Evolutionary conservation across 805 yeast species (phyloP), one percentile per base, ranked within the genome.

Genomic region (Priceomyces melissophilus): DNA sequence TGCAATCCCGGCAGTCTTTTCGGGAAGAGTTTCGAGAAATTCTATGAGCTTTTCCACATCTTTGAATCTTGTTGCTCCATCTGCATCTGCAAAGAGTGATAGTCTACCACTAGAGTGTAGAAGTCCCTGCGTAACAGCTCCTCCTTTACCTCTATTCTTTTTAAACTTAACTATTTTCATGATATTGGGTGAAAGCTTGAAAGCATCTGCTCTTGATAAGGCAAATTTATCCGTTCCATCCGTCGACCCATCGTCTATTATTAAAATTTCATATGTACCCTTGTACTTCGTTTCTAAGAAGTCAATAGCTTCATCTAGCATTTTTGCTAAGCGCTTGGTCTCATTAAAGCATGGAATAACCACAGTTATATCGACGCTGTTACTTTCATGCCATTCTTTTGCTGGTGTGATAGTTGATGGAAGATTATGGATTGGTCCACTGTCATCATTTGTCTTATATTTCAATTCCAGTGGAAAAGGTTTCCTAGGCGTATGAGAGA

Each of bases 301-400:
- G 3, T 59, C 74, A 26, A 86, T 69, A 1, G 87, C 71, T 41
- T 87, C 96, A 38, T 76, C 79, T 30, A 87, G 64, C 93, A 87
- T 87, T 30, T 64, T 58, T 26, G 76, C 75, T 45, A 93, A 73
- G 40, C 99, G 73, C 10, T 68, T 60, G 1, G 84, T 81, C 61
- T 93, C 99, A 57, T 93, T 93, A 56, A 77, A 93, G 58, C 96
- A 88, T n/a, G 99, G 99, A 4, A 93, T 78, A 5, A 93, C 89
- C 17, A 93, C 82, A 17, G 93, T 79, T 32, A 91, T 53, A 26
- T 75, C 75, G 16, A 85, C 70, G 2, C 59, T 69, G 29, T 67
- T 70, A 38, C 52, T 53, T 12, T 41, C 43, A 28, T 35, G 43
- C 25, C 20, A 28, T 11, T 46, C 10, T 43, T 43, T 8, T 46